phyloP scores from a whole-genome alignment of 768 basidiomycete species.

The Myochromella boudieri region DNA sequence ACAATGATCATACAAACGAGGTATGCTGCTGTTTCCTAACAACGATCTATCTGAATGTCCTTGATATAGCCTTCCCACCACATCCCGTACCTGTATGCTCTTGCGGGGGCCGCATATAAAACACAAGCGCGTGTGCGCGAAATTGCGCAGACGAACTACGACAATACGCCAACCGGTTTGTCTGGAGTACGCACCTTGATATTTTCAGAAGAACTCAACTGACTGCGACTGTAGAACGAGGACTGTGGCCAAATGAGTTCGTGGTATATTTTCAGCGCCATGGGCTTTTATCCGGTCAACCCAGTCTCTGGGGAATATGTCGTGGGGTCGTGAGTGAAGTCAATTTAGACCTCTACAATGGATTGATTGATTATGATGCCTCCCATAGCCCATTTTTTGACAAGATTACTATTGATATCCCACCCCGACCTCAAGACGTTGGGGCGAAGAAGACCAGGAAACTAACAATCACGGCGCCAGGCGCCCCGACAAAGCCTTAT shows the following conservation, averaged over 20 bases:
- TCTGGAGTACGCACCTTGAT: slow-evolving; percentile 51
- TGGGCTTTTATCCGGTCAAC: slow-evolving; percentile 86
- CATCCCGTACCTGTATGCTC: slow-evolving; percentile 79
- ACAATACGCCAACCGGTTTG: slow-evolving; percentile 65
- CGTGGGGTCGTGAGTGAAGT: slow-evolving; percentile 60
- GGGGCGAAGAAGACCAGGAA: slow-evolving; percentile 16
- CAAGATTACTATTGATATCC: slow-evolving; percentile 55
- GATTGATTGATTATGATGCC: not conserved
- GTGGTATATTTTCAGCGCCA: slow-evolving; percentile 81
- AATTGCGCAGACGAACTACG: slow-evolving; percentile 65
- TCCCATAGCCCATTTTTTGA: slow-evolving; percentile 48
- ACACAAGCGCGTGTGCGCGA: slow-evolving; percentile 70
- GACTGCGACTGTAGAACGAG: slow-evolving; percentile 56
- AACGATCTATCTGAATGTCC: not conserved
- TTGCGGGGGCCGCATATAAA: slow-evolving; percentile 70
- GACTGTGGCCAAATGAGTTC: slow-evolving; percentile 92
- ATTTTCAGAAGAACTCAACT: not conserved
- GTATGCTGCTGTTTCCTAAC: slow-evolving; percentile 28
- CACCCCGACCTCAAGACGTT: slow-evolving; percentile 24
- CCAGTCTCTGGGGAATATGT: slow-evolving; percentile 76
- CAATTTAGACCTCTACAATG: not conserved
- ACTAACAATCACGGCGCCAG: slow-evolving; percentile 54
- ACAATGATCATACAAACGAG: slow-evolving; percentile 85
- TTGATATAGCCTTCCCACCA: slow-evolving; percentile 74
- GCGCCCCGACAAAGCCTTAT: slow-evolving; percentile 60